Evolutionary conservation across 2,329 filamentous ascomycete genomes (phyloP), one percentile per base, ranked within the genome.

Genomic region (Pseudohalonectria lignicola): DNA sequence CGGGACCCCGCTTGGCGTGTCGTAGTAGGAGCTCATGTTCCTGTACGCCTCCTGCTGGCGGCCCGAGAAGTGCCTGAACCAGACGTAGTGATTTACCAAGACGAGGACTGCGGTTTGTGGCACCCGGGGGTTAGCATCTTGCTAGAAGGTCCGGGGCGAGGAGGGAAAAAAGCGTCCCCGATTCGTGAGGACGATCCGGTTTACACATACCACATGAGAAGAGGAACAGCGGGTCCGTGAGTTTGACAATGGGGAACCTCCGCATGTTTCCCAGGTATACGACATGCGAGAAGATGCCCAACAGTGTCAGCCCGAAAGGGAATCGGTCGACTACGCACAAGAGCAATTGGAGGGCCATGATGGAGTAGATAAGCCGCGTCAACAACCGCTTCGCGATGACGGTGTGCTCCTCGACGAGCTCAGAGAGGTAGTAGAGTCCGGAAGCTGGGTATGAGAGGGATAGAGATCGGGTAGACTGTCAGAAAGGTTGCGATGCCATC

Each of bases 341-440:
- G 4, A 90, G 62, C 9, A 78, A 43, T 57, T 95, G 90, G 6
- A 87, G 56, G 21, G 52, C 72, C 43, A 95, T 81, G 46, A 94
- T 77, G 44, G 64, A 66, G 64, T 94, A 94, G 52, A 96, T 95
- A 40, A 96, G 69, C 31, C 77, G 79, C 25, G 75, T 82, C 37
- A 98, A 70, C n/a, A 95, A 67, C 41, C 82, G 85, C 57, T 94
- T 94, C 11, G 88, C 84, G 45, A 94, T 63, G 10, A 96, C 90
- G 4, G 90, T 95, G 56, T 98, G 90, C 60, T 98, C 92, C 63
- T 98, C 92, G 43, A 98, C 92, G 12, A 96, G 79, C 60, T 98
- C 92, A 18, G 90, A 95, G 39, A 98, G 81, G 60, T 98, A 98
- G 66, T 98, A 98, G 19, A 98, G 78, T 28, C 92, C 92, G n/a